Conservation (phyloP, 768 basidiomycete genomes). For the Daedaleopsis sinensis region DNA sequence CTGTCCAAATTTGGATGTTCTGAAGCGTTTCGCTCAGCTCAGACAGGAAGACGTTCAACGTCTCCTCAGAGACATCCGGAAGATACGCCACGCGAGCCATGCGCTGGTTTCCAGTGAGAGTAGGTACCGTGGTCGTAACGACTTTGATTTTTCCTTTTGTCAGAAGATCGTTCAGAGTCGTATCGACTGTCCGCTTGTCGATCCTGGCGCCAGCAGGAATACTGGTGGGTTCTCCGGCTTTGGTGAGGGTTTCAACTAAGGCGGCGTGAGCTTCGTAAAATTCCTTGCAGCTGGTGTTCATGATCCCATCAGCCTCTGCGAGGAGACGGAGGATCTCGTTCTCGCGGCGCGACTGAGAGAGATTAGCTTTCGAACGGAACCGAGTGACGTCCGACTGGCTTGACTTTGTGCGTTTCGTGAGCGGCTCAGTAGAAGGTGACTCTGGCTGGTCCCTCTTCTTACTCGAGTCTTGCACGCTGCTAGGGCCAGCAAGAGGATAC, state of each 20-base stretch:
- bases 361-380: slow-evolving; percentile 54
- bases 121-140: slow-evolving; percentile 64
- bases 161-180: slow-evolving; percentile 64
- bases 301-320: slow-evolving; percentile 67
- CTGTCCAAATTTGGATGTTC: slow-evolving; percentile 29
- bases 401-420: slow-evolving; percentile 18
- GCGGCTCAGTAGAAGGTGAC: slow-evolving; percentile 8
- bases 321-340: slow-evolving; percentile 75
- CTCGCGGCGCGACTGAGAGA: slow-evolving; percentile 79
- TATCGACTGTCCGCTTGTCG: slow-evolving; percentile 72
- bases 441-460: slow-evolving; percentile 17
- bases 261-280: slow-evolving; percentile 68
- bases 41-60: slow-evolving; percentile 59
- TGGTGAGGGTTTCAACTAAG: slow-evolving; percentile 58
- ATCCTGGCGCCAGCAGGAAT: slow-evolving; percentile 66
- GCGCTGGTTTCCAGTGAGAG: slow-evolving; percentile 59
- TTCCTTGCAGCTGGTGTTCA: slow-evolving; percentile 67
- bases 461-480: background rate
- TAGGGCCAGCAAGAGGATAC: background rate
- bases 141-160: slow-evolving; percentile 68
- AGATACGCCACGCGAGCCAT: slow-evolving; percentile 68
- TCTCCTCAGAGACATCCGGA: slow-evolving; percentile 54
- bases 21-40: slow-evolving; percentile 46
- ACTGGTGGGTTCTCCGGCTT: slow-evolving; percentile 70
- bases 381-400: slow-evolving; percentile 3